Evolutionary conservation across 345 rosid species (phyloP).

Genomic region (Trapa bicornis): DNA sequence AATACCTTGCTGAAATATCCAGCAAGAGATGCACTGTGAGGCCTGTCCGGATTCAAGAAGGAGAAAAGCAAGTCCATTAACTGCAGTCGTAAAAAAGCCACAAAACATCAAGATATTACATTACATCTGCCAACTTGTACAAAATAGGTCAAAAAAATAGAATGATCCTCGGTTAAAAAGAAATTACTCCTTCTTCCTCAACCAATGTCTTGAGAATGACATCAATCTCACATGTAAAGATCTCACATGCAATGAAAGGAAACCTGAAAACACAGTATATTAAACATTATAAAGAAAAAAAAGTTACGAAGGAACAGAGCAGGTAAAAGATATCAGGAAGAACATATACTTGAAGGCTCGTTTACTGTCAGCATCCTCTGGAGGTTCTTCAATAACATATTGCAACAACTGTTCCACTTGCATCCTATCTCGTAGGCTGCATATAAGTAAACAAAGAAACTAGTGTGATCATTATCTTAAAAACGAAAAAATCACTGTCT

Average conservation of each 20-base stretch:
- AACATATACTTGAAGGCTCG: too few relatives aligned
- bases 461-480: background rate
- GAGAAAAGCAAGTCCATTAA: constrained; percentile 87
- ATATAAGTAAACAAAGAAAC: background rate
- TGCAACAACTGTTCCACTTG: too few relatives aligned
- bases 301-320: too few relatives aligned
- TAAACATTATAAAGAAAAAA: too few relatives aligned
- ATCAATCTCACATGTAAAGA: constrained; percentile 96
- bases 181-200: constrained; percentile 26
- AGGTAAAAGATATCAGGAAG: too few relatives aligned
- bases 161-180: too few relatives aligned
- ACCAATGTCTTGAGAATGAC: constrained; percentile 85
- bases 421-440: too few relatives aligned
- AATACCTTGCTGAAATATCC: constrained; percentile 96
- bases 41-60: constrained; percentile 75
- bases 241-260: constrained; percentile 92
- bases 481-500: background rate
- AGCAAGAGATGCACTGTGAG: constrained; percentile 81
- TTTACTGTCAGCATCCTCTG: too few relatives aligned
- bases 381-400: too few relatives aligned
- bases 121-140: background rate
- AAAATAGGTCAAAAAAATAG: background rate
- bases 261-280: constrained; percentile 1
- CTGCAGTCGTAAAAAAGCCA: constrained; percentile 26
- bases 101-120: background rate